These are phyloP conservation scores for Tricholoma terreum DNA, from an alignment of 768 basidiomycete species.

Conservation along the genomic window DNA sequence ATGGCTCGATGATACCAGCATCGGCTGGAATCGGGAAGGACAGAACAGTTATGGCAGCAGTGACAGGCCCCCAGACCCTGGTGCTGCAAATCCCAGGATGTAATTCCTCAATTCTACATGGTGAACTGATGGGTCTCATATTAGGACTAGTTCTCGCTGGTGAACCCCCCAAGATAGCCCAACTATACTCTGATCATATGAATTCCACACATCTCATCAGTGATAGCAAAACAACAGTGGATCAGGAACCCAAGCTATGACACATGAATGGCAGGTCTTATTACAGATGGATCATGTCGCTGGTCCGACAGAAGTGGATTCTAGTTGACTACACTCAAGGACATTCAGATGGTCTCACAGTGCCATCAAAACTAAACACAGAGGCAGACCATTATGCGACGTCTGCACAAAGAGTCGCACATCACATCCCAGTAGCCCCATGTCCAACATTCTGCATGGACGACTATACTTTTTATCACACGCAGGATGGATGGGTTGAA, in stretches of 20 bases:
- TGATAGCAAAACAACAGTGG: slow-evolving; percentile 7
- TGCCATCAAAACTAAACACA: neutral
- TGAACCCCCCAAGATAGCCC: neutral
- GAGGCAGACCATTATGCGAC: neutral
- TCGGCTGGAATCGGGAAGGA: neutral
- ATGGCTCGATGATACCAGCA: neutral
- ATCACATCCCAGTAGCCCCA: neutral
- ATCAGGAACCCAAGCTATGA: slow-evolving; percentile 2
- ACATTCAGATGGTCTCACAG: slow-evolving; percentile 3
- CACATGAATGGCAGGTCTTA: slow-evolving; percentile 21
- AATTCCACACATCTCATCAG: slow-evolving; percentile 19
- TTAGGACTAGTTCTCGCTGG: slow-evolving; percentile 8
- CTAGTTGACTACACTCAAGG: slow-evolving; percentile 2
- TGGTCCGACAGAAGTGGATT: neutral
- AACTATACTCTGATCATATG: slow-evolving; percentile 21
- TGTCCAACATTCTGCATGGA: neutral
- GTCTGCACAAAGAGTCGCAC: neutral
- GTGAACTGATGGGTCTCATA: slow-evolving; percentile 19
- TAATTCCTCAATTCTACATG: neutral
- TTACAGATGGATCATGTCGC: slow-evolving; percentile 22
- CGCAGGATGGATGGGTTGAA: slow-evolving; percentile 17
- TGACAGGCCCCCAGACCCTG: neutral
- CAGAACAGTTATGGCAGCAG: neutral
- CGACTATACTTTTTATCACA: neutral
- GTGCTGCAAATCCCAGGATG: neutral